Percentiles rank a stretch among this genome's conserved stretches.
These are phyloP conservation scores for Aspergillaceae sp. DNA, from an alignment of 2,329 filamentous ascomycete species.

Conservation along the genomic window DNA sequence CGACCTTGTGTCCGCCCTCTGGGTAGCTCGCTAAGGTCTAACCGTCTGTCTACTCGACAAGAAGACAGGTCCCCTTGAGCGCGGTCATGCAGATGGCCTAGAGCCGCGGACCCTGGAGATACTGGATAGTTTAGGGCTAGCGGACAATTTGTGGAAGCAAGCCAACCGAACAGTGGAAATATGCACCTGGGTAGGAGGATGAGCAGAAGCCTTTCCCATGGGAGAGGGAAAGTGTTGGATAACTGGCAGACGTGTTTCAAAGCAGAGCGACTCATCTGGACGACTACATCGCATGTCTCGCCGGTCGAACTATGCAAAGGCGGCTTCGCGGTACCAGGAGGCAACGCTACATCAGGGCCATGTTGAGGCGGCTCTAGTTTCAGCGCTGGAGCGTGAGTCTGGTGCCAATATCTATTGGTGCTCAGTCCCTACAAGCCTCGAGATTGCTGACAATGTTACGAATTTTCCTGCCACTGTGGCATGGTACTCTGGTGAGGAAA, in stretches of 20 bases:
- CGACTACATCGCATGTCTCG: not conserved
- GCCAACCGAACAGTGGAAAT: slow-evolving; percentile 62
- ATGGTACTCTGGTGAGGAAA: not conserved
- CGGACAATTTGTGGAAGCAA: slow-evolving; percentile 55
- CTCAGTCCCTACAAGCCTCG: not conserved
- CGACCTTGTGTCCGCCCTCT: slow-evolving; percentile 41
- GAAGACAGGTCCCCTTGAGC: slow-evolving; percentile 28
- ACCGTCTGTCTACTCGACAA: slow-evolving; percentile 43
- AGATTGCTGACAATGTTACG: not conserved
- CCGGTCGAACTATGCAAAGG: not conserved
- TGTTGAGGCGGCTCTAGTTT: not conserved
- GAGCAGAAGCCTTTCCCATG: slow-evolving; percentile 2
- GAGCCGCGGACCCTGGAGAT: slow-evolving; percentile 34
- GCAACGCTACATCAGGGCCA: not conserved
- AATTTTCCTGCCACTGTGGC: not conserved
- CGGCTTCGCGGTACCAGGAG: not conserved
- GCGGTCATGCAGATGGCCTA: slow-evolving; percentile 15
- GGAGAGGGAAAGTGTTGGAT: not conserved
- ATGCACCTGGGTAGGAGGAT: slow-evolving; percentile 32
- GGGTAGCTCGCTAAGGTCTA: slow-evolving; percentile 42
- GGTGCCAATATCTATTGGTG: not conserved
- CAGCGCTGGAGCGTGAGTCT: not conserved
- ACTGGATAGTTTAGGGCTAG: slow-evolving; percentile 61
- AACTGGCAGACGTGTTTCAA: not conserved
- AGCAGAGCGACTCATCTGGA: not conserved